phyloP scores from a whole-genome alignment of 2,329 filamentous ascomycete species.

The Venturia pyrina region DNA sequence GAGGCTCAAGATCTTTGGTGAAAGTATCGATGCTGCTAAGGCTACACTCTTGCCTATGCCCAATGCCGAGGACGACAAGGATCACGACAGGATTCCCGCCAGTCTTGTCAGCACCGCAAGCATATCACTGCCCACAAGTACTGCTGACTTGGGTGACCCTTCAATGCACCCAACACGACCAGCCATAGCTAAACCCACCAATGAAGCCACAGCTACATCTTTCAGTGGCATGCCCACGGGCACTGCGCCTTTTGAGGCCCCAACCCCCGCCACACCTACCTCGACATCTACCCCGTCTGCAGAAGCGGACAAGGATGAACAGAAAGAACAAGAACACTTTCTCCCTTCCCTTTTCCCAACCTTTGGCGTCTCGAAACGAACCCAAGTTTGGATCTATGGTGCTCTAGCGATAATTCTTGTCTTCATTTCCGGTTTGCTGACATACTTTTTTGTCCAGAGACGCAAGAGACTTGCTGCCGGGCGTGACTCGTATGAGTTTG shows the following conservation, averaged over 20 bases:
- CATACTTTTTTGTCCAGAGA: conserved; percentile 72
- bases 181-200: conserved; percentile 47
- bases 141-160: conserved; percentile 35
- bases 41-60: conserved; percentile 73
- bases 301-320: conserved; percentile 18
- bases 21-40: conserved; percentile 65
- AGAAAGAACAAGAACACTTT: conserved; percentile 34
- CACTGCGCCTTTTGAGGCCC: conserved; percentile 17
- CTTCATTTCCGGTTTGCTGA: conserved; percentile 73
- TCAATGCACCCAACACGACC: conserved; percentile 42
- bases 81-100: conserved; percentile 57
- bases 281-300: conserved; percentile 18
- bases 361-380: conserved; percentile 77
- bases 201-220: conserved; percentile 16
- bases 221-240: conserved; percentile 16
- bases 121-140: conserved; percentile 36
- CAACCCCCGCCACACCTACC: conserved; percentile 14
- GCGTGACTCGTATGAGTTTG: conserved; percentile 86
- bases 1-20: conserved; percentile 91
- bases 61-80: conserved; percentile 68
- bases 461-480: conserved; percentile 63
- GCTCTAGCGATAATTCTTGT: conserved; percentile 71
- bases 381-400: conserved; percentile 90
- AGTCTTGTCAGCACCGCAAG: conserved; percentile 52
- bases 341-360: conserved; percentile 82